Evolutionary conservation across 257 asterid genomes (phyloP).

Genomic region (Gardenia jasminoides): DNA sequence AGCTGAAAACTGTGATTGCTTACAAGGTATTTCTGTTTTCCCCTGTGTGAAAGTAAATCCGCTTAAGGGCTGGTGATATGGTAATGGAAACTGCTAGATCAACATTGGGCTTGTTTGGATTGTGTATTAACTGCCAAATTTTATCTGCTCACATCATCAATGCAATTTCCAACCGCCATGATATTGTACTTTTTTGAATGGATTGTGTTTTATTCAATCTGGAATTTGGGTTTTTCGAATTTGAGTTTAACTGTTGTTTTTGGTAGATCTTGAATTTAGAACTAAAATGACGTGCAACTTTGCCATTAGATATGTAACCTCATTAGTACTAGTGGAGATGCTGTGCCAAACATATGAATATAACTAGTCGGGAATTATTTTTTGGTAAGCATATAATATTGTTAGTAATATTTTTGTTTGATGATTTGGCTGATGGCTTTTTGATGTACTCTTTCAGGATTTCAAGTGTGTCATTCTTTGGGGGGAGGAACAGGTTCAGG

Average conservation of each 20-base stretch:
- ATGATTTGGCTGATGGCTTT: background rate
- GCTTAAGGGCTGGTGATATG: background rate
- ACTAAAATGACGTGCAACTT: background rate
- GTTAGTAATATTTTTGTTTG: background rate
- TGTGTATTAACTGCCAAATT: too few relatives aligned
- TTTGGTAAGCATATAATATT: too few relatives aligned
- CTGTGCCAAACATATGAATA: too few relatives aligned
- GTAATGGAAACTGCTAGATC: background rate
- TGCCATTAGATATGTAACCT: background rate
- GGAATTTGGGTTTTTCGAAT: background rate
- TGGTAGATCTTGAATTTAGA: background rate
- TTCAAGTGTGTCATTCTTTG: conserved; percentile 21
- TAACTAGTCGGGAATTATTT: too few relatives aligned
- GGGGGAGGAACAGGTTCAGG: conserved; percentile 27
- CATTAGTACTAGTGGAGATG: background rate
- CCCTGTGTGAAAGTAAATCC: background rate
- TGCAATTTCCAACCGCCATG: too few relatives aligned
- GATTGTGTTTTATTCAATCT: too few relatives aligned
- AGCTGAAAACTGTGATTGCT: conserved; percentile 23
- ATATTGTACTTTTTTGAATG: too few relatives aligned
- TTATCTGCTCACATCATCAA: too few relatives aligned
- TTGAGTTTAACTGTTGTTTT: background rate
- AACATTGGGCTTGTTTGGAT: too few relatives aligned
- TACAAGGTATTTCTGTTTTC: background rate
- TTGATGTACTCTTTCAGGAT: background rate